Evolutionary conservation across 306 rosid genomes (phyloP), one percentile per base, ranked within the genome.

Genomic region (Luffa acutangula): DNA sequence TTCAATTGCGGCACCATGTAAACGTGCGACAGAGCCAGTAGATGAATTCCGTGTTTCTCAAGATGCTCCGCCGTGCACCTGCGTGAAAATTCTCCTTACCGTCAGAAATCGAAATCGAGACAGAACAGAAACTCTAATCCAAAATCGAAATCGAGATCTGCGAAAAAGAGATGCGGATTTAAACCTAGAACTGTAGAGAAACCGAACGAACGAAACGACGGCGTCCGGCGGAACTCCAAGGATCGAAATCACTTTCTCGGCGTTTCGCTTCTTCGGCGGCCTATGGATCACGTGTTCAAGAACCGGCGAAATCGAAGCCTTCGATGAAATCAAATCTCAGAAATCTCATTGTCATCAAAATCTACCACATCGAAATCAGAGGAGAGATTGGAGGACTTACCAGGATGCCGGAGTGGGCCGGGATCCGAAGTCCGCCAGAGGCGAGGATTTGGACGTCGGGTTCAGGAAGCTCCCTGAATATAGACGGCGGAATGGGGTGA

Each of bases 181-280:
- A 20, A 43, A 94, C 98, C 96, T 89, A 36, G 90, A 87, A 51
- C 88, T 64, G 85, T 95, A 95, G 59, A 91, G 90, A 84, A 88
- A 95, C 12, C 86, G 80, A 34, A 90, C 77, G 82, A 95, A 95
- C 54, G 92, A 84, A 43, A 88, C 64, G 62, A 90, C 92, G 83
- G 99, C 96, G 21, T 87, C 88, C 52, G 81, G 25, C 8, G 99
- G 99, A 34, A 95, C 99, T 62, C 99, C 99, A 81, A 82, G 90
- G 34, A 95, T 91, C 78, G 85, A 90, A 74, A 95, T 89, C 59
- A 89, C 79, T 77, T 80, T 78, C 75, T 86, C 89, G 75, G 88
- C 89, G 86, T 88, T 84, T 37, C 92, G 87, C 62, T 88, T 87
- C 85, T 89, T 91, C 9, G 84, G 82, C 15, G 97, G 97, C 59